phyloP scores from a whole-genome alignment of 495 filamentous ascomycete genomes.

The Xylaria grammica region DNA sequence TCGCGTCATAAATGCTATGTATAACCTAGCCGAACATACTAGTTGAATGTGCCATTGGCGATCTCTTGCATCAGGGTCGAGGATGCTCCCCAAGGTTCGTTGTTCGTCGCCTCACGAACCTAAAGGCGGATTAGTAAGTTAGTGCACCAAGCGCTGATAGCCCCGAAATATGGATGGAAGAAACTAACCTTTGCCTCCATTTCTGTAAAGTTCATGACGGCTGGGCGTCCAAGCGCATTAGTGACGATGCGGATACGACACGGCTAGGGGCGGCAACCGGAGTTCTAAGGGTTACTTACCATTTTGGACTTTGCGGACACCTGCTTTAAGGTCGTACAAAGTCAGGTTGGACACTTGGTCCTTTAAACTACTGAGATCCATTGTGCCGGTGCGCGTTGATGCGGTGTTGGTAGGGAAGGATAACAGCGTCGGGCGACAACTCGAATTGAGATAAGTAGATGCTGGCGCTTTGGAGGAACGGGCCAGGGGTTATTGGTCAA shows the following conservation, averaged over 20 bases:
- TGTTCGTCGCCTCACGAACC: conserved; percentile 97
- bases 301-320: conserved; percentile 98
- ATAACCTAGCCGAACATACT: conserved; percentile 65
- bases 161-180: background rate
- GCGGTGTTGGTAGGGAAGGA: conserved; percentile 8
- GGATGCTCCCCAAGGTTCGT: conserved; percentile 95
- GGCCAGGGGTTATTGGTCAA: conserved; percentile 4
- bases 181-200: conserved; percentile 92
- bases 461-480: background rate
- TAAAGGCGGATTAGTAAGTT: conserved; percentile 38
- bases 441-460: conserved; percentile 4
- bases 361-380: conserved; percentile 87
- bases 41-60: conserved; percentile 96
- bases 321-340: conserved; percentile 96
- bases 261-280: background rate
- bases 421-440: conserved; percentile 9
- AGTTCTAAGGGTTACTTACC: conserved; percentile 61
- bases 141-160: conserved; percentile 8
- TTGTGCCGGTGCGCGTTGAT: conserved; percentile 44
- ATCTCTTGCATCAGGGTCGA: conserved; percentile 93
- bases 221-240: conserved; percentile 50
- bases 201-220: conserved; percentile 99
- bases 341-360: conserved; percentile 93
- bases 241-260: conserved; percentile 20
- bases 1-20: conserved; percentile 3